A percentile compares a stretch with the other conserved stretches of the same genome.
These are phyloP conservation scores for Suillus variegatus DNA, from an alignment of 768 basidiomycete species.

Conservation along the genomic window DNA sequence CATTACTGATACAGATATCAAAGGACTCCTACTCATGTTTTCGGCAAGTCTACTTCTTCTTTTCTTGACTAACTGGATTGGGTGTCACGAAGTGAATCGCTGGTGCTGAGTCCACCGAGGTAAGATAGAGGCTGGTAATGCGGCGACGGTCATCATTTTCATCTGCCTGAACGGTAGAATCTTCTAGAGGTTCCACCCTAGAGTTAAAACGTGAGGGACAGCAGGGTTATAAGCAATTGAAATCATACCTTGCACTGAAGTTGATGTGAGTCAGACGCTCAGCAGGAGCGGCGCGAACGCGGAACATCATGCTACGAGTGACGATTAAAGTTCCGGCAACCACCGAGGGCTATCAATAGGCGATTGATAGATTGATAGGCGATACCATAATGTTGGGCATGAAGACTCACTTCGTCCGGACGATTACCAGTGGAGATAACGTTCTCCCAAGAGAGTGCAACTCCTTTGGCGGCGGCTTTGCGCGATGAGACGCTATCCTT, in stretches of 20 bases:
- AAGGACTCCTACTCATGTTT: neutral
- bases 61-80: constrained; percentile 8
- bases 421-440: constrained; percentile 30
- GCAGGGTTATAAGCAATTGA: neutral
- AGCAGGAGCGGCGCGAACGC: constrained; percentile 41
- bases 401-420: constrained; percentile 21
- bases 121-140: constrained; percentile 39
- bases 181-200: constrained; percentile 28
- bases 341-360: constrained; percentile 25
- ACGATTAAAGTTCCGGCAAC: constrained; percentile 43
- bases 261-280: constrained; percentile 32
- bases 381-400: no score
- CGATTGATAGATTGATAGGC: no score
- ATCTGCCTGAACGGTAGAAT: constrained; percentile 16
- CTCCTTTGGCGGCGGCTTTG: constrained; percentile 18
- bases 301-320: constrained; percentile 40
- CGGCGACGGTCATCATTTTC: constrained; percentile 24
- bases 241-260: constrained; percentile 43
- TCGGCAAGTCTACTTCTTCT: neutral
- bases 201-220: neutral
- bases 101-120: constrained; percentile 29
- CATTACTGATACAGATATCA: neutral
- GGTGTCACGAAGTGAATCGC: constrained; percentile 34
- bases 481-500: constrained; percentile 26
- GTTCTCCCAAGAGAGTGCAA: constrained; percentile 37